Base-by-base conservation (phyloP, 257 asterid species). In the Apocynum venetum region DNA sequence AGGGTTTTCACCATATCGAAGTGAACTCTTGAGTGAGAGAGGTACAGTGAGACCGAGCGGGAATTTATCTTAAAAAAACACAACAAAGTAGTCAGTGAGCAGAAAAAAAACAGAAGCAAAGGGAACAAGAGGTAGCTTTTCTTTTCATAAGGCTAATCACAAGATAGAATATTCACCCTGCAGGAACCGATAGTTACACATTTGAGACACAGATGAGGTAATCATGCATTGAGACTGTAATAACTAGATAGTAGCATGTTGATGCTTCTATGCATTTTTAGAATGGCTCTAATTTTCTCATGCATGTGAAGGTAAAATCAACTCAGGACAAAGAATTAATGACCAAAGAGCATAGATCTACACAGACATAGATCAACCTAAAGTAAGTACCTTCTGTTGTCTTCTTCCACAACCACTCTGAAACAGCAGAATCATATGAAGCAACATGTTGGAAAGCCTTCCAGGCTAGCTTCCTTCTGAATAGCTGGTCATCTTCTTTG, bases 321-420 rank as follows among this genome's bases (percentile, higher is more conserved):
- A 9, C 53, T 48, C 41, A 66, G 19, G 31, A 25, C 38, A 51
- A 63, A 72, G 48, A 5, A 60, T 19, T 19, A 65, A 17, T 15
- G 31, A 72, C 44, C 31, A 56, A 52, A n/a, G 19, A 76, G 46
- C 46, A 75, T 36, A 56, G 76, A 70, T 78, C 55, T 73, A 40
- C 46, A 65, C 17, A 76, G 36, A 69, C 52, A 38, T 55, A 73
- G 72, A 71, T 52, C 52, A n/a, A 65, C n/a, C 72, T 35, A 15
- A 79, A 73, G 82, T 49, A 40, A 43, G 79, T 85, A 93, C 99
- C 97, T 88, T 83, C 94, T 14, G 83, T 89, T 64, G 94, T 89
- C 84, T 91, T 97, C 89, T 93, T 93, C 98, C 98, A 93, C 82
- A 95, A 79, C 98, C 99, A 96, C 76, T 96, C 98, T 48, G 99